Evolutionary conservation across 73 alveolate genomes (phyloP).

Genomic region (Breviolum minutum): DNA sequence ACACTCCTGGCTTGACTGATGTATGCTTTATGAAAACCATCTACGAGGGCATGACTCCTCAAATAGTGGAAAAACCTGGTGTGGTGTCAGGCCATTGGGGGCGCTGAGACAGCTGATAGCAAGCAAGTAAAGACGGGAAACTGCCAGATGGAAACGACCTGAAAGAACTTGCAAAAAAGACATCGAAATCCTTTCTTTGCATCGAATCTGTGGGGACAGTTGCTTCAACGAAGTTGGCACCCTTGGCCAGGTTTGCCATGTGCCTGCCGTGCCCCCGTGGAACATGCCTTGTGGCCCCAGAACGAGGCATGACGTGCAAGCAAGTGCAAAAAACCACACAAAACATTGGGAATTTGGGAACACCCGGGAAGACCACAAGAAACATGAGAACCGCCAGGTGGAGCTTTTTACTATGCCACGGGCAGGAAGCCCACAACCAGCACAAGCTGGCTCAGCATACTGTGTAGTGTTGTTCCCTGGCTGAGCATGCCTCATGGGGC

Average conservation of each 20-base stretch:
- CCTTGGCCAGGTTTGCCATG: conserved; percentile 57
- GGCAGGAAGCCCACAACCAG: conserved; percentile 40
- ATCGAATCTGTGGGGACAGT: no score
- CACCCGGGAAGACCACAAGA: background rate
- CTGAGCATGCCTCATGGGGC: background rate
- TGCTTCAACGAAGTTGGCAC: background rate
- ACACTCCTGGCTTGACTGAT: conserved; percentile 75
- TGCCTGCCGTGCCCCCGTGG: conserved; percentile 45
- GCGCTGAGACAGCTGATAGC: background rate
- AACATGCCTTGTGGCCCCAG: conserved; percentile 70
- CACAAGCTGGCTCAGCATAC: conserved; percentile 46
- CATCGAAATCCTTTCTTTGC: background rate
- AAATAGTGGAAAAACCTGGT: conserved; percentile 29
- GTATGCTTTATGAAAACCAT: conserved; percentile 89
- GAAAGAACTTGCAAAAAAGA: background rate
- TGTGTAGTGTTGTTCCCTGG: conserved; percentile 29
- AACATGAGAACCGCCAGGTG: conserved; percentile 3
- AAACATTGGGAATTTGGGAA: background rate
- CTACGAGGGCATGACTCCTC: background rate
- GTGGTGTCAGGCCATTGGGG: conserved; percentile 44
- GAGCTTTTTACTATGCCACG: conserved; percentile 57
- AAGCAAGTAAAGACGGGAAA: background rate
- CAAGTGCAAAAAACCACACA: background rate
- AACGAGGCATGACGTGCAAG: conserved; percentile 11
- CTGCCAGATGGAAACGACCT: background rate